Evolutionary conservation across 345 rosid species (phyloP), one percentile per base, ranked within the genome.

Genomic region (Conringia planisiliqua): DNA sequence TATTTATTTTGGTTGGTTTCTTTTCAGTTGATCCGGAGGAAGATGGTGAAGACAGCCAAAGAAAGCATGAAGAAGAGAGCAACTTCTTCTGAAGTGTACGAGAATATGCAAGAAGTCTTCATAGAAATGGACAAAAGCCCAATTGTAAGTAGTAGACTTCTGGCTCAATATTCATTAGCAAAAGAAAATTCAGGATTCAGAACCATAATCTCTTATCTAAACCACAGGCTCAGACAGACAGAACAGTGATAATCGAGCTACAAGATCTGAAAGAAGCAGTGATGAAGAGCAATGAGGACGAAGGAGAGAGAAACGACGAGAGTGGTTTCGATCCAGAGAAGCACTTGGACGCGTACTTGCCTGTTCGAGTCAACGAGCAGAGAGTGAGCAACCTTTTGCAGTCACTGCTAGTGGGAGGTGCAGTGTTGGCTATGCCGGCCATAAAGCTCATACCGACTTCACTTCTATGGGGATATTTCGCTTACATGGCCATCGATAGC

Each of bases 401-500:
- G 82, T 87, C 97, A 33, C 66, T 88, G 6, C 81, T 93, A 5
- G 90, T 93, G 52, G 96, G 82, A 43, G 79, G 75, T 62, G 81
- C 90, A 29, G 82, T 90, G 10, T 71, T 56, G n/a, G 98, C 92
- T 0, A 78, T 85, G 82, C 93, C 97, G 0, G 87, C 84, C 24
- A 85, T 93, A 40, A 93, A 89, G 78, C 83, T 67, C 62, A 89
- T 90, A 67, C 98, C 98, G 0, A 84, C 98, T 35, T 89, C 97
- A 20, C 84, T 90, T 38, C 86, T 93, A 1, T 93, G 93, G 95
- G 97, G 97, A 44, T 93, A 93, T 68, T 93, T 93, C 3, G 90
- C 93, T 2, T 89, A 85, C 79, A 90, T 93, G 98, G 96, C 98
- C 26, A 83, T 93, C 4, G 97, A 93, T 79, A 90, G 96, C 76